A percentile compares a stretch with the other conserved stretches of the same genome.
Conservation (phyloP, 257 asterid species). For the Nicotiana undulata region DNA sequence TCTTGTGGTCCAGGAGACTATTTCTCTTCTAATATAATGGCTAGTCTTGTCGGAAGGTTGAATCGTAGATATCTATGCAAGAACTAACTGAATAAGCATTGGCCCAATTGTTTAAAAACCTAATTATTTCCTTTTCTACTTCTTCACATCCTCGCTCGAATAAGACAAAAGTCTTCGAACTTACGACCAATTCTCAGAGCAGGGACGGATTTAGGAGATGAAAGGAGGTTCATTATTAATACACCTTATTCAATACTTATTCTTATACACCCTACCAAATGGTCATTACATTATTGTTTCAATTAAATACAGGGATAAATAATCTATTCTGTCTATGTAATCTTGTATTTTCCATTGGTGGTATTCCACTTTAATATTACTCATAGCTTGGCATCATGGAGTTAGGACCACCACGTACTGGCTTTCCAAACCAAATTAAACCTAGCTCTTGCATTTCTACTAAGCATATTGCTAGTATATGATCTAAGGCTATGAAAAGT, state of each 20-base stretch:
- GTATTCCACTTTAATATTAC: not conserved
- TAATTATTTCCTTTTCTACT: no score
- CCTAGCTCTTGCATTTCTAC: conserved; percentile 37
- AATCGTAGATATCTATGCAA: not conserved
- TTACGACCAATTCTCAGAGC: no score
- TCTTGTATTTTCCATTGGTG: not conserved
- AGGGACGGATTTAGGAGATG: no score
- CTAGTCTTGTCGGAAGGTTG: not conserved
- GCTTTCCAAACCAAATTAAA: conserved; percentile 27
- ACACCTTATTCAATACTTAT: no score
- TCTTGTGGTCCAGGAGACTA: not conserved
- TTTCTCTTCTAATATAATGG: not conserved
- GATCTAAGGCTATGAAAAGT: no score
- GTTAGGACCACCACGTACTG: conserved; percentile 33
- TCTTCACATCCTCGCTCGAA: no score
- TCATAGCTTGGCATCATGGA: not conserved
- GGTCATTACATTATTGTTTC: not conserved
- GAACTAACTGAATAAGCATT: not conserved
- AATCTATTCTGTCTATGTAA: not conserved
- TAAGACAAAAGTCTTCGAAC: no score
- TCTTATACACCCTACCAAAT: no score
- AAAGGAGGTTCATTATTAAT: no score
- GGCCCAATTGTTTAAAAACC: not conserved
- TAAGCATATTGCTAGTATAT: conserved; percentile 12
- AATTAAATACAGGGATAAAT: not conserved